Conservation (phyloP, 805 yeast species). For the Wickerhamiella alocasiicola region DNA sequence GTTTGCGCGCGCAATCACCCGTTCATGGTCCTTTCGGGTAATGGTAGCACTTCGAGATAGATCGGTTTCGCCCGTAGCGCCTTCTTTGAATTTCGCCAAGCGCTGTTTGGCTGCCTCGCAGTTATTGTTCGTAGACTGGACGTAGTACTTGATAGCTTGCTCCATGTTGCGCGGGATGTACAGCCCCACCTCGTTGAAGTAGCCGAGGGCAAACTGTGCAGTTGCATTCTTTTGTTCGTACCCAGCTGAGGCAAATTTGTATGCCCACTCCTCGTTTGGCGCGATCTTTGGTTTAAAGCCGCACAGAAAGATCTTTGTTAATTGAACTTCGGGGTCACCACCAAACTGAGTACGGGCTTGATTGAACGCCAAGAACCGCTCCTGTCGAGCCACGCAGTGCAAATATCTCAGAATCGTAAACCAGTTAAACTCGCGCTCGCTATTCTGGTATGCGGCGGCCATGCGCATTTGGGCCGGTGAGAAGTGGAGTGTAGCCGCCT, state of each 20-base stretch:
- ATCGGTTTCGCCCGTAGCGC: background rate
- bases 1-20: background rate
- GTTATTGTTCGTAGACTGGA: conserved; percentile 42
- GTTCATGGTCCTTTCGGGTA: conserved; percentile 10
- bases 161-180: conserved; percentile 36
- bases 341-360: conserved; percentile 14
- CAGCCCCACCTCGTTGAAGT: conserved; percentile 54
- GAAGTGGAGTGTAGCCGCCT: conserved; percentile 29
- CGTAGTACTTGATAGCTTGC: conserved; percentile 39
- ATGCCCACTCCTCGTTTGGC: conserved; percentile 52
- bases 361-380: conserved; percentile 21
- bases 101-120: conserved; percentile 27
- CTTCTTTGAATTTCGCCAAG: conserved; percentile 15
- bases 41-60: conserved; percentile 3
- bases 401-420: conserved; percentile 26
- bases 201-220: conserved; percentile 59
- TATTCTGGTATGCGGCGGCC: conserved; percentile 29
- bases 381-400: conserved; percentile 27
- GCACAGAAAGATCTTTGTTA: conserved; percentile 51
- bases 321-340: conserved; percentile 31
- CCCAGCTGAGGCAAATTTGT: conserved; percentile 52
- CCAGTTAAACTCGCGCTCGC: conserved; percentile 25
- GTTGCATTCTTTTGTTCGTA: conserved; percentile 47
- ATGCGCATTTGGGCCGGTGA: conserved; percentile 29
- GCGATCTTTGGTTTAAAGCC: conserved; percentile 46